Percentiles rank a stretch among this genome's conserved stretches.
Conservation (phyloP, 306 rosid species). For the Sechiopsis laciniata region DNA sequence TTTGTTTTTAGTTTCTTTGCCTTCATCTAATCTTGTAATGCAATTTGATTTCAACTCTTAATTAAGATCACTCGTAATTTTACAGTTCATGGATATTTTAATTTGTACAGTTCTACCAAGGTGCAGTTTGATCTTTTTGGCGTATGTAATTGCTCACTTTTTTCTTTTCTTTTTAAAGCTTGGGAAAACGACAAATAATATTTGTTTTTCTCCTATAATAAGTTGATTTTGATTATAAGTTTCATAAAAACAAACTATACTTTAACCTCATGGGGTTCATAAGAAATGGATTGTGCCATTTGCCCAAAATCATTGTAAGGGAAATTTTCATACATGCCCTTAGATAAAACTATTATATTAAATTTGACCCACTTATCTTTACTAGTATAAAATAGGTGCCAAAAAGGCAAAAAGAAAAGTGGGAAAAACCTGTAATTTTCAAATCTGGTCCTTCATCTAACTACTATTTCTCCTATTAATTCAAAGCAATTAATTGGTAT, state of each 20-base stretch:
- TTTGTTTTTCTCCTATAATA: background rate
- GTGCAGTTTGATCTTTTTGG: background rate
- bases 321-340: background rate
- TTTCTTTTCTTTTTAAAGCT: background rate
- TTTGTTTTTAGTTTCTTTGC: no score
- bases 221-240: background rate
- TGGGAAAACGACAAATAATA: background rate
- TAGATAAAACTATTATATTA: background rate
- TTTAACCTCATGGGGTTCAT: background rate
- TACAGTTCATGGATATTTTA: no score
- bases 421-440: background rate
- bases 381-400: background rate
- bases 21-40: no score
- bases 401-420: no score
- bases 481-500: background rate
- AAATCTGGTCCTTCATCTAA: background rate
- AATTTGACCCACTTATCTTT: background rate
- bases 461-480: background rate
- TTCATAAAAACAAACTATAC: no score
- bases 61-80: no score
- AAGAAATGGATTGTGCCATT: background rate
- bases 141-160: background rate
- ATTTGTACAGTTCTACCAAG: background rate
- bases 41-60: no score
- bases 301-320: background rate